Evolutionary conservation across 1,284 basidiomycete genomes (phyloP), one percentile per base, ranked within the genome.

Genomic region (Rhodotorula mucilaginosa): DNA sequence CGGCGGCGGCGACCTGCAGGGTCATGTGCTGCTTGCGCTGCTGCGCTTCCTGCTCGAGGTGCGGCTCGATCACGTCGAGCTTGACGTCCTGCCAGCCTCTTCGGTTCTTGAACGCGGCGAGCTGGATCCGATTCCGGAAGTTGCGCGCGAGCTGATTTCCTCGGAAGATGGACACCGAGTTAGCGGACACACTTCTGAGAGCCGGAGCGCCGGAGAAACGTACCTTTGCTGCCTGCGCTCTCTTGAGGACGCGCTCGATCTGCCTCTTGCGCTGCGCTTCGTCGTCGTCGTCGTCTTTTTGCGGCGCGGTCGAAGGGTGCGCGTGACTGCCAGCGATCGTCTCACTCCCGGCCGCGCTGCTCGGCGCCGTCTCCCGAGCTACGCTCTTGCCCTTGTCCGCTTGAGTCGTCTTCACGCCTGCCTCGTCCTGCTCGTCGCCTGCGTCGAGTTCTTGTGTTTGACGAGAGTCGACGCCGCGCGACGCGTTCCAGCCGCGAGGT

Each of bases 1-100:
- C 39, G 12, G 39, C 39, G 34, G 34, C 34, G 39, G 39, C 10
- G 39, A 44, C 39, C 39, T 44, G 39, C 31, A 3, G 51, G 15
- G 12, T 10, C 13, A 21, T 21, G 6, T 31, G 64, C 49, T 61
- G 51, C 29, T 46, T 47, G 23, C 67, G 71, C 31, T 64, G 58
- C 16, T 61, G 44, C 34, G 67, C 70, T n/a, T 76, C 67, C 18
- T 72, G 63, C 23, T 71, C 67, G 44, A 71, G 26, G 49, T 74
- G 72, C 10, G 74, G 75, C 63, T 79, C 78, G 62, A 78, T 74
- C 19, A 57, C 44, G 58, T 77, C 74, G n/a, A 79, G 67, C 4
- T 26, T 61, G 52, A 70, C 71, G 63, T 73, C 67, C 29, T 74
- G 67, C 75, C 71, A 76, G 1, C 78, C 78, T 26, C 75, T 69